Base-by-base conservation (phyloP, 768 basidiomycete species). In the Suillus clintonianus region DNA sequence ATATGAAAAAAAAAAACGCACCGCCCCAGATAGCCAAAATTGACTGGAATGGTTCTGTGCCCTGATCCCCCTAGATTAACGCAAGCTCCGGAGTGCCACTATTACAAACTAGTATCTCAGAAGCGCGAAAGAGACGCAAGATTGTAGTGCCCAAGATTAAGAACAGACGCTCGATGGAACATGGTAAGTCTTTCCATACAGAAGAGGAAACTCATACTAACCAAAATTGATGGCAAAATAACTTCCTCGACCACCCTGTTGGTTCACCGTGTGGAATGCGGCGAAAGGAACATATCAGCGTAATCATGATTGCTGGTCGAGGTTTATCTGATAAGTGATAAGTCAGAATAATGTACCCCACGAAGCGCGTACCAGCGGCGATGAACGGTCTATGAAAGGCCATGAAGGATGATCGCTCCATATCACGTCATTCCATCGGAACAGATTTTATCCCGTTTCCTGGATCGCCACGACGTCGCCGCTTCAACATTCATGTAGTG, bases 11-110 rank as follows among this genome's bases (percentile, higher is more conserved):
- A 37, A 57, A 27, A 27, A 37, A 15, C 24, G 39, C 24, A 19
- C 39, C 56, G 39, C 56, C 55, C 24, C 39, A 57, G 39, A 41
- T 57, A 41, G 56, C 56, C 34, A 41, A 41, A 57, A 57, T 57
- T 41, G 56, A 41, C 39, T 41, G 22, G 10, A 9, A 56, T 9
- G 24, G 37, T 56, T 39, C 37, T 37, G 36, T 56, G 34, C 54
- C 34, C 34, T 55, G 54, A 54, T 22, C 7, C 24, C 15, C 37
- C 22, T 56, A 37, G 37, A 57, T 27, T 15, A 41, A 36, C 39
- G 15, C 39, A 57, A 57, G 56, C 39, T 57, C 36, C 17, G 55
- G 10, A 19, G 27, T 41, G 39, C 39, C 37, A 41, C 39, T 13
- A 57, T 41, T 11, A 41, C 22, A 27, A 57, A 39, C 24, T 39